Conservation (phyloP, 73 alveolate species). For the Paraurostyla sp. region DNA sequence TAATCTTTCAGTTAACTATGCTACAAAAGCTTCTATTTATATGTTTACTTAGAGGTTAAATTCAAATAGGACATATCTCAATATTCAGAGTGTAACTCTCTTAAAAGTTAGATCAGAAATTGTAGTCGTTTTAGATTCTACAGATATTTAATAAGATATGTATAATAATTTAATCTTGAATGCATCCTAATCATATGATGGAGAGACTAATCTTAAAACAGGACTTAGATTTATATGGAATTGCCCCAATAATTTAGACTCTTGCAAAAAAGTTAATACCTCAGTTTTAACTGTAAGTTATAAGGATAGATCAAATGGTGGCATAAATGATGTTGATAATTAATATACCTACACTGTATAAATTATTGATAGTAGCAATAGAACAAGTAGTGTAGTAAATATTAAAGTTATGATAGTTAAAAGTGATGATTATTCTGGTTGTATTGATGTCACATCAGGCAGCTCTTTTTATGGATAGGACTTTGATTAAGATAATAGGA, state of each 20-base stretch:
- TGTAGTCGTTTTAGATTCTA: background rate
- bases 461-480: background rate
- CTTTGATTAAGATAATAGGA: background rate
- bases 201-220: background rate
- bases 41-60: conserved; percentile 1
- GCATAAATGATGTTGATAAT: background rate
- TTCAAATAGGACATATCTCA: background rate
- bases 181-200: conserved; percentile 14
- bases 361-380: no score
- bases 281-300: background rate
- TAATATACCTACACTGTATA: no score
- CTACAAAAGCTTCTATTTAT: background rate
- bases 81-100: background rate
- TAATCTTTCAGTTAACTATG: background rate
- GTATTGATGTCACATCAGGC: background rate
- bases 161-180: background rate
- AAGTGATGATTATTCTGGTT: background rate
- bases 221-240: conserved; percentile 20
- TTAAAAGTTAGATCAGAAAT: background rate
- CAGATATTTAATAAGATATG: background rate
- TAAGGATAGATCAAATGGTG: background rate
- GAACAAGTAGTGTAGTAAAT: no score
- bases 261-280: background rate
- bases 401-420: no score
- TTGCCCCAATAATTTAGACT: background rate